A percentile compares a stretch with the other conserved stretches of the same genome.
Conservation (phyloP, 164 flowering plant species). For the Kalanchoe fedtschenkoi region DNA sequence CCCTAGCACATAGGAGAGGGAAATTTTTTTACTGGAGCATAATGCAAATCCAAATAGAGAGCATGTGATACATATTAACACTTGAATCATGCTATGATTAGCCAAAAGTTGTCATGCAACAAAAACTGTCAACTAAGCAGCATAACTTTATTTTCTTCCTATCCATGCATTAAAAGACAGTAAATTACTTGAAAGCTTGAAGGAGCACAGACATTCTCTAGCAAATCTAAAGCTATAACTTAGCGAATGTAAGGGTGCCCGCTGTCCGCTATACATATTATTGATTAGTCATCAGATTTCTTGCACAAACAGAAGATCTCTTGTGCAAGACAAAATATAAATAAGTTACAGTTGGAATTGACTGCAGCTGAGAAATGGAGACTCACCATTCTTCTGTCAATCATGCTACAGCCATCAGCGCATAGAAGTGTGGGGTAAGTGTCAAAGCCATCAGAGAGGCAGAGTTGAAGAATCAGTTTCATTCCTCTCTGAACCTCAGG, state of each 20-base stretch:
- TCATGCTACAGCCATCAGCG: constrained; percentile 90
- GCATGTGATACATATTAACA: background rate
- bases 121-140: too few relatives aligned
- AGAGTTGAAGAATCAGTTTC: constrained; percentile 66
- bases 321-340: too few relatives aligned
- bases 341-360: background rate
- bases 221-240: background rate
- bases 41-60: background rate
- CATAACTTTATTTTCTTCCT: too few relatives aligned
- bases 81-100: background rate
- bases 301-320: background rate
- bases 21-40: background rate
- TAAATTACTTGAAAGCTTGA: too few relatives aligned
- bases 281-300: background rate
- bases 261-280: too few relatives aligned
- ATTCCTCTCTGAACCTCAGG: constrained; percentile 85
- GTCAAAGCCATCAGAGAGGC: constrained; percentile 84
- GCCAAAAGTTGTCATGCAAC: background rate
- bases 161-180: background rate
- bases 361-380: background rate
- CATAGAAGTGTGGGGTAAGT: constrained; percentile 80
- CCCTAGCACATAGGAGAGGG: constrained; percentile 16
- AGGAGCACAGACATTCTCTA: too few relatives aligned
- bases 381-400: constrained; percentile 59
- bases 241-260: too few relatives aligned